Conservation (phyloP, 768 basidiomycete species). For the Hirschioporus abietinus region DNA sequence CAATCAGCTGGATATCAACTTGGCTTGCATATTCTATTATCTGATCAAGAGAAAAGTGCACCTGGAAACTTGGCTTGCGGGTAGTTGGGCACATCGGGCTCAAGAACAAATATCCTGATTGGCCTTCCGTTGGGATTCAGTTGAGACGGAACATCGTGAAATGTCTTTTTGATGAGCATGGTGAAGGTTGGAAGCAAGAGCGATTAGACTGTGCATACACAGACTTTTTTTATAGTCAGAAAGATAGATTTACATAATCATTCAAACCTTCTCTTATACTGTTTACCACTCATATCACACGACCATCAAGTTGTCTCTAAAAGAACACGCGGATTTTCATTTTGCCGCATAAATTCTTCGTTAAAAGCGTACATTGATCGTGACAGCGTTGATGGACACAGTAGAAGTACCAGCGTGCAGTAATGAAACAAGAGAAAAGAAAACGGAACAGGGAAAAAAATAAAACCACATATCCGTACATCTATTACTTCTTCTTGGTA, state of each 20-base stretch:
- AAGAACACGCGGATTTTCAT: slow-evolving; percentile 1
- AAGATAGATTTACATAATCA: not conserved
- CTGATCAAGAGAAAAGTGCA: slow-evolving; percentile 20
- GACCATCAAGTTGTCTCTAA: not conserved
- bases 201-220: not conserved
- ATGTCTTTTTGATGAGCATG: slow-evolving; percentile 82
- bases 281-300: not conserved
- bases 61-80: slow-evolving; percentile 91
- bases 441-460: not conserved
- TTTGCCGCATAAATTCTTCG: not conserved
- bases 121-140: slow-evolving; percentile 55
- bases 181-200: slow-evolving; percentile 9
- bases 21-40: not conserved
- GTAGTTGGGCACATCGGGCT: slow-evolving; percentile 74
- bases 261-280: not conserved
- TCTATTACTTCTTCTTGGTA: slow-evolving; percentile 82
- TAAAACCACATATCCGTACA: not conserved
- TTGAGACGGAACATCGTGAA: slow-evolving; percentile 70
- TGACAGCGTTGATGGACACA: slow-evolving; percentile 3
- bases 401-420: slow-evolving; percentile 2
- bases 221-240: not conserved
- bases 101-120: slow-evolving; percentile 78
- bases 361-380: slow-evolving; percentile 5
- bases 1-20: slow-evolving; percentile 20
- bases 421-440: slow-evolving; percentile 1